phyloP scores from a whole-genome alignment of 1,139 yeast genomes.

The Meyerozyma carpophila region DNA sequence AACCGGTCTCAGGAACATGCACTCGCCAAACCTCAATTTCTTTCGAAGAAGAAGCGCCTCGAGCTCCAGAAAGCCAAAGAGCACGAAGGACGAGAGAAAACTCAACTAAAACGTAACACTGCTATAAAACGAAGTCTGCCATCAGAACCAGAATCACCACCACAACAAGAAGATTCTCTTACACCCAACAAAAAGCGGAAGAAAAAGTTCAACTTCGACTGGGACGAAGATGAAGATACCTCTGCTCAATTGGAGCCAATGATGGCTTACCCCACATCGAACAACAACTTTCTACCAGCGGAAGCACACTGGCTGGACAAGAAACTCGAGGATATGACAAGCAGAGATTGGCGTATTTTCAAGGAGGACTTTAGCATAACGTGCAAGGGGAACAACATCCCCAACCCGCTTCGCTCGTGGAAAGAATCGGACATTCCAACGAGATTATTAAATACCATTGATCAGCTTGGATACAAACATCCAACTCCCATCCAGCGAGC shows the following conservation, averaged over 20 bases:
- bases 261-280: constrained; percentile 15
- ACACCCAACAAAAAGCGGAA: constrained; percentile 6
- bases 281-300: constrained; percentile 11
- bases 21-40: constrained; percentile 34
- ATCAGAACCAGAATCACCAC: constrained; percentile 4
- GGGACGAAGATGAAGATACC: constrained; percentile 62
- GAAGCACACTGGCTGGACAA: constrained; percentile 71
- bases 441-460: constrained; percentile 32
- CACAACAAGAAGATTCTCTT: constrained; percentile 2
- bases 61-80: constrained; percentile 20
- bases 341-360: constrained; percentile 86
- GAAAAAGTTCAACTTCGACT: constrained; percentile 58
- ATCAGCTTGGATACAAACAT: constrained; percentile 40
- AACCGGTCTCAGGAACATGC: constrained; percentile 1
- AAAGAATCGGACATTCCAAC: constrained; percentile 50
- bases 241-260: constrained; percentile 40
- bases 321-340: constrained; percentile 56
- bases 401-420: constrained; percentile 74
- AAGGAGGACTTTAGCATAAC: constrained; percentile 72
- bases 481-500: constrained; percentile 94
- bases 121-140: constrained; percentile 3
- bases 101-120: constrained; percentile 1
- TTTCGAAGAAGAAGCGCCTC: constrained; percentile 45
- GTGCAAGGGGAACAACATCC: constrained; percentile 47
- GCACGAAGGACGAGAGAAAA: constrained; percentile 12